A percentile compares a stretch with the other conserved stretches of the same genome.
These are phyloP conservation scores for Diatrype stigma DNA, from an alignment of 2,329 filamentous ascomycete species.

Conservation along the genomic window DNA sequence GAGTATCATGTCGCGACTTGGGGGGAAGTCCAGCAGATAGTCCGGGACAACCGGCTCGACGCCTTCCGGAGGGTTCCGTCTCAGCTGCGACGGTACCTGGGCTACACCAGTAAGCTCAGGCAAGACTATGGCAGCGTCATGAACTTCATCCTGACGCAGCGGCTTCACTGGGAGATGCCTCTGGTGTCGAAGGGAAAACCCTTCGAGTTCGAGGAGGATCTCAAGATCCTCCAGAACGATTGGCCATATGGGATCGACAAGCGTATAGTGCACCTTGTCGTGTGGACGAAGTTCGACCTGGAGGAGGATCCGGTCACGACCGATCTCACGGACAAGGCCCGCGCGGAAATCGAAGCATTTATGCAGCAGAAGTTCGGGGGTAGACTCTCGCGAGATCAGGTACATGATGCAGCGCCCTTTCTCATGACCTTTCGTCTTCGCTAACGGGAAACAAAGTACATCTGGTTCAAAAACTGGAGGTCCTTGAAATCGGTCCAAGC, in stretches of 20 bases:
- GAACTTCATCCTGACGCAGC: conserved; percentile 67
- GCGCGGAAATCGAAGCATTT: conserved; percentile 64
- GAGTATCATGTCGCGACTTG: conserved; percentile 63
- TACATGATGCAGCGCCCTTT: conserved; percentile 37
- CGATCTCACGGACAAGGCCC: conserved; percentile 62
- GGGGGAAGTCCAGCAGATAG: conserved; percentile 62
- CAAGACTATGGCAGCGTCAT: conserved; percentile 71
- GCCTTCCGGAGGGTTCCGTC: conserved; percentile 73
- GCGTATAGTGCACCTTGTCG: conserved; percentile 76
- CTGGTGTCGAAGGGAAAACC: conserved; percentile 31
- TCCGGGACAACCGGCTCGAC: conserved; percentile 64
- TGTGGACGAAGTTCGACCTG: conserved; percentile 88
- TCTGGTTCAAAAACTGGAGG: conserved; percentile 90
- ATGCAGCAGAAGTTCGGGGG: conserved; percentile 63
- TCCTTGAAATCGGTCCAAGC: conserved; percentile 79
- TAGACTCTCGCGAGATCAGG: conserved; percentile 46
- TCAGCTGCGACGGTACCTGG: conserved; percentile 72
- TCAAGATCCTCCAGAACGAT: conserved; percentile 80
- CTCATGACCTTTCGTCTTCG: not conserved
- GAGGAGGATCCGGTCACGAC: conserved; percentile 62
- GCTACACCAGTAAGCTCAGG: conserved; percentile 61
- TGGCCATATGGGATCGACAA: conserved; percentile 87
- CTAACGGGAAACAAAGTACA: conserved; percentile 26
- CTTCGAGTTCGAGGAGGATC: conserved; percentile 49
- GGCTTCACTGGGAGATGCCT: conserved; percentile 63